Evolutionary conservation across 176 grass and related monocot species (phyloP), one percentile per base, ranked within the genome.

Genomic region (Lolium rigidum): DNA sequence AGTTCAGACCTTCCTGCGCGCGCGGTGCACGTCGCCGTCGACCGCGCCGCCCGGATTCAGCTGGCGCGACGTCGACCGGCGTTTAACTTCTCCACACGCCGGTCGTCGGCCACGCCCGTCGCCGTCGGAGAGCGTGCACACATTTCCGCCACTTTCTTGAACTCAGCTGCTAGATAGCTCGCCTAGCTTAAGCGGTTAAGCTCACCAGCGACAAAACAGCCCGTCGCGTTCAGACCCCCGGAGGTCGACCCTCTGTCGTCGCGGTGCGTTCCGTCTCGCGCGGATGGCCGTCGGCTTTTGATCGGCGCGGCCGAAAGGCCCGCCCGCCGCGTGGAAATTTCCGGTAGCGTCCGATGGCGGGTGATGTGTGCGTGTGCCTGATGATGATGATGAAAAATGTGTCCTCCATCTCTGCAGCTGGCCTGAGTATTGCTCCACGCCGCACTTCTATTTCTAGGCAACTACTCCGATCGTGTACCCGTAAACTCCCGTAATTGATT

Each of bases 1-100:
- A 44, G 43, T 44, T 35, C 55, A 61, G 58, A 24, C 18, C 17
- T 82, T 71, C 21, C 59, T 5, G 16, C 51, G 4, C 3, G 16
- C 51, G 4, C 3, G 10, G 48, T 12, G 25, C 48, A n/a, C 60
- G 25, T 11, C 31, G 18, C 66, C 35, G 65, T 69, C 57, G 20
- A 20, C 20, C 2, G 57, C 57, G 57, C 20, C 37, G 48, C 48
- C 31, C 31, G 2, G 31, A 35, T 35, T 61, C 56, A 13, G 67
- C 67, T 80, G 85, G 85, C 77, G 66, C 20, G 78, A 81, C 68
- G 56, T 20, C 20, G 85, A 82, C 70, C 2, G 20, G 15, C 46
- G 0, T 44, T 16, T 10, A 7, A 54, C 11, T 22, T 25, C 62
- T 78, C 58, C 43, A 9, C n/a, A 18, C 20, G 20, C 58, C 58